Percentiles rank a stretch among this genome's conserved stretches.
Conservation (phyloP, 1,139 yeast species). For the Nakaseomyces glabratus region DNA sequence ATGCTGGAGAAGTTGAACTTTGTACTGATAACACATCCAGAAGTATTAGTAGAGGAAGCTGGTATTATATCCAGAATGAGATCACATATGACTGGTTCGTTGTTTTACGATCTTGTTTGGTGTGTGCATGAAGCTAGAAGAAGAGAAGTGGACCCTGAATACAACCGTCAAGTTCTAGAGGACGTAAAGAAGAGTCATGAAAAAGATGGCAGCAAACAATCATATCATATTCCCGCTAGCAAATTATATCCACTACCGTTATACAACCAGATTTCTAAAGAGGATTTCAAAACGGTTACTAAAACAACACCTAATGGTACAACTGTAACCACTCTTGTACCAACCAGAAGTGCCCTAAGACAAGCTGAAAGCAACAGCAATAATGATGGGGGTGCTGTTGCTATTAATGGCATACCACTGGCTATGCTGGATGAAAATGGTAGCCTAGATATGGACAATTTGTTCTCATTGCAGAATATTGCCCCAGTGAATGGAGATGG, state of each 20-base stretch:
- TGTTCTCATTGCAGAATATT: slow-evolving; percentile 4
- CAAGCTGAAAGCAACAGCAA: slow-evolving; percentile 27
- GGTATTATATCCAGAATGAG: slow-evolving; percentile 84
- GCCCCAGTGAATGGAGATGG: slow-evolving; percentile 12
- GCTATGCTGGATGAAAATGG: slow-evolving; percentile 79
- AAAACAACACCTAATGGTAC: slow-evolving; percentile 91
- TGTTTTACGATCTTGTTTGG: slow-evolving; percentile 89
- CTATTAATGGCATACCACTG: slow-evolving; percentile 70
- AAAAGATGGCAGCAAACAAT: slow-evolving; percentile 16
- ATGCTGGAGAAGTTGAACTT: slow-evolving; percentile 85
- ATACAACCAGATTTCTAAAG: slow-evolving; percentile 85
- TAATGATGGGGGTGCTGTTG: slow-evolving; percentile 20
- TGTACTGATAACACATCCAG: slow-evolving; percentile 82
- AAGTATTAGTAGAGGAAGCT: slow-evolving; percentile 55
- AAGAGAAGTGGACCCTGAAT: slow-evolving; percentile 43
- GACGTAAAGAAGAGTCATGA: slow-evolving; percentile 24
- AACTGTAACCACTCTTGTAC: slow-evolving; percentile 78
- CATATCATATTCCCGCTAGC: slow-evolving; percentile 12
- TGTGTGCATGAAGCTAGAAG: slow-evolving; percentile 91
- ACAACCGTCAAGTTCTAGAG: slow-evolving; percentile 34
- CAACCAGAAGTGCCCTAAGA: slow-evolving; percentile 64
- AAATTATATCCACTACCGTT: slow-evolving; percentile 73
- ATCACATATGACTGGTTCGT: slow-evolving; percentile 82
- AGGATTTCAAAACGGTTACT: slow-evolving; percentile 76
- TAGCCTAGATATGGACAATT: slow-evolving; percentile 35